Conservation (phyloP, 2,329 filamentous ascomycete species). For the Alternaria burnsii region DNA sequence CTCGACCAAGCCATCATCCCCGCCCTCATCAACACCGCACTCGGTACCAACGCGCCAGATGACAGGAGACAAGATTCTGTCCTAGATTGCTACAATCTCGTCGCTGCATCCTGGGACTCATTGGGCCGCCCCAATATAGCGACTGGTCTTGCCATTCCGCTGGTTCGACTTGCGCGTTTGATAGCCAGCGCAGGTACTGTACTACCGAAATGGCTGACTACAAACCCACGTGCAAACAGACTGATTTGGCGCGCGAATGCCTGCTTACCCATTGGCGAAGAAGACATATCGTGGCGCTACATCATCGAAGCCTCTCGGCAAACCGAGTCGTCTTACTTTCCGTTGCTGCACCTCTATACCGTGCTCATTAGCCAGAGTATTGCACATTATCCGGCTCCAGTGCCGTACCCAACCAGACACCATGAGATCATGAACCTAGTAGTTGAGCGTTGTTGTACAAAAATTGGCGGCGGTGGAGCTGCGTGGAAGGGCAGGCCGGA, state of each 20-base stretch:
- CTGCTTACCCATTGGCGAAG: slow-evolving; percentile 25
- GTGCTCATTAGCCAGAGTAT: slow-evolving; percentile 43
- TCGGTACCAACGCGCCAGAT: not conserved
- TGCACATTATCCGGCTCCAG: slow-evolving; percentile 22
- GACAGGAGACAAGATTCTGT: slow-evolving; percentile 18
- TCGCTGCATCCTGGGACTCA: slow-evolving; percentile 38
- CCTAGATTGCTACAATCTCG: slow-evolving; percentile 35
- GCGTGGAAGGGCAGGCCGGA: slow-evolving; percentile 29
- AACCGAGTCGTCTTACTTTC: slow-evolving; percentile 26
- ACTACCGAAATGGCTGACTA: slow-evolving; percentile 36
- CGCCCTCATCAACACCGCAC: slow-evolving; percentile 25
- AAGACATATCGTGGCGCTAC: slow-evolving; percentile 33
- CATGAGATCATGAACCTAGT: slow-evolving; percentile 40
- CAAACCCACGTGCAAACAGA: slow-evolving; percentile 26
- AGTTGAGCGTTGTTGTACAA: slow-evolving; percentile 38
- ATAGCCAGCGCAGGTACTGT: slow-evolving; percentile 34
- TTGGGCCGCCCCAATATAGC: slow-evolving; percentile 34
- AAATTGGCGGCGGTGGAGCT: slow-evolving; percentile 23
- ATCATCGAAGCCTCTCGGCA: slow-evolving; percentile 33
- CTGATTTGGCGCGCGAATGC: slow-evolving; percentile 45
- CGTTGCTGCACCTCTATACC: slow-evolving; percentile 42
- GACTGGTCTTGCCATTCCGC: slow-evolving; percentile 36
- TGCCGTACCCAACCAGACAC: slow-evolving; percentile 19
- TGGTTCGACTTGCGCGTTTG: slow-evolving; percentile 42
- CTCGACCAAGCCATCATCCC: slow-evolving; percentile 34